These are phyloP conservation scores for Pharus latifolius DNA, from an alignment of 176 grass and related monocot genomes.

Conservation along the genomic window DNA sequence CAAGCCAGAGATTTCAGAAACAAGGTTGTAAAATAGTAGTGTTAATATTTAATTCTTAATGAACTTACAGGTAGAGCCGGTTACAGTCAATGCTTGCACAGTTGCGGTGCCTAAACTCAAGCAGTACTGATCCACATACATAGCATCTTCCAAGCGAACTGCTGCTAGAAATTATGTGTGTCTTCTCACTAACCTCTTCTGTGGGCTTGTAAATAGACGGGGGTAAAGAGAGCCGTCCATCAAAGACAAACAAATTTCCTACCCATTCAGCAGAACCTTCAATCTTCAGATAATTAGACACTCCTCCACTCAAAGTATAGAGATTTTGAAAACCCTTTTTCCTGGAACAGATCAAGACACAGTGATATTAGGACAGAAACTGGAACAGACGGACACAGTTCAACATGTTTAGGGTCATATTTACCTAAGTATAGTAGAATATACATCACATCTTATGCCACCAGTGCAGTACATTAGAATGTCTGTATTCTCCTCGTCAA, in stretches of 20 bases:
- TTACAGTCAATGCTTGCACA: constrained; percentile 94
- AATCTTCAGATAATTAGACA: constrained; percentile 84
- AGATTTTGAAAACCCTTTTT: constrained; percentile 72
- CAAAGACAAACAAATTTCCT: constrained; percentile 91
- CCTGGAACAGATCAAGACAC: constrained; percentile 19
- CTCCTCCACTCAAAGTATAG: constrained; percentile 74
- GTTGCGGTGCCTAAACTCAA: constrained; percentile 77
- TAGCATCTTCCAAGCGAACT: constrained; percentile 55
- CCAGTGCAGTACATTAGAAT: constrained; percentile 97
- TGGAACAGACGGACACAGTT: background rate
- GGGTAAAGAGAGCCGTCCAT: constrained; percentile 69
- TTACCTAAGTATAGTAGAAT: constrained; percentile 90
- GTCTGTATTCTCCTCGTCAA: constrained; percentile 70
- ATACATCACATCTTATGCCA: constrained; percentile 85
- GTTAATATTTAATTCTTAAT: too few species aligned
- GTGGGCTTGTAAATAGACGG: constrained; percentile 37
- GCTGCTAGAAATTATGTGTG: background rate
- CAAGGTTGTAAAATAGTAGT: background rate
- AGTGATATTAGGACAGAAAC: background rate
- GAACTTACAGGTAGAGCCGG: constrained; percentile 61
- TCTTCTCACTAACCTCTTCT: background rate
- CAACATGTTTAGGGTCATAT: background rate
- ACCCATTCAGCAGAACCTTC: constrained; percentile 64
- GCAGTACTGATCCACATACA: constrained; percentile 46
- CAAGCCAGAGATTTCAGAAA: background rate